Evolutionary conservation across 495 filamentous ascomycete genomes (phyloP).

Genomic region (Aspergillus saccharolyticus): DNA sequence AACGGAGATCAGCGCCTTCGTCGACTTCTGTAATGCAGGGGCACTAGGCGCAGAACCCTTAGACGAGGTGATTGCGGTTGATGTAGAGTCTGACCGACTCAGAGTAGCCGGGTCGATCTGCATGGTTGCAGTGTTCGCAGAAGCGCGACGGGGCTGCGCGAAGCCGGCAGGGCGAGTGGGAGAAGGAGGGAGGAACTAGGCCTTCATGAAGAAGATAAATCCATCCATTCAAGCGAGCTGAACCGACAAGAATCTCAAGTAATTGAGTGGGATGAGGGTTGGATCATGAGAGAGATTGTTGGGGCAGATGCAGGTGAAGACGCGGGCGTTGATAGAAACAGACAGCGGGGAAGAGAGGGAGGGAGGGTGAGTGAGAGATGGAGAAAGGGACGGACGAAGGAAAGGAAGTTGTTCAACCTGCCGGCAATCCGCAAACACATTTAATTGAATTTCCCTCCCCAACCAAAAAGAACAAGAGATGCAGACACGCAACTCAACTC

Average conservation of each 20-base stretch:
- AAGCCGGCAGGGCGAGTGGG: slow-evolving; percentile 37
- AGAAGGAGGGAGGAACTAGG: slow-evolving; percentile 28
- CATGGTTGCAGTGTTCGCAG: slow-evolving; percentile 48
- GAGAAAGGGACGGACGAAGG: background rate
- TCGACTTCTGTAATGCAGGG: slow-evolving; percentile 48
- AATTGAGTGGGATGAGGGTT: slow-evolving; percentile 8
- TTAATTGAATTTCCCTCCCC: background rate
- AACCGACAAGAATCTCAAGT: background rate
- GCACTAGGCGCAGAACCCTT: slow-evolving; percentile 57
- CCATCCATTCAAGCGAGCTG: slow-evolving; percentile 11
- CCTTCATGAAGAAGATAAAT: slow-evolving; percentile 36
- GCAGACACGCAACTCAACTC: too few species aligned
- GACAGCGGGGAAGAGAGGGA: background rate
- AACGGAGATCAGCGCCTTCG: slow-evolving; percentile 58
- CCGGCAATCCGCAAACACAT: background rate
- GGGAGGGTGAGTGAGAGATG: background rate
- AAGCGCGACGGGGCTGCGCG: slow-evolving; percentile 43
- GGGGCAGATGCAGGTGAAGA: slow-evolving; percentile 20
- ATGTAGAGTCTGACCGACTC: slow-evolving; percentile 60
- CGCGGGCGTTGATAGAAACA: slow-evolving; percentile 20
- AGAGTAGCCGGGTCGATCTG: slow-evolving; percentile 83
- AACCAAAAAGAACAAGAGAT: background rate
- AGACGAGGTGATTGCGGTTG: slow-evolving; percentile 54
- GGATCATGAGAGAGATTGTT: slow-evolving; percentile 18
- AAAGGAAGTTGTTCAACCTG: background rate